Evolutionary conservation across 1,139 yeast genomes (phyloP).

Genomic region (Kluyveromyces sp.): DNA sequence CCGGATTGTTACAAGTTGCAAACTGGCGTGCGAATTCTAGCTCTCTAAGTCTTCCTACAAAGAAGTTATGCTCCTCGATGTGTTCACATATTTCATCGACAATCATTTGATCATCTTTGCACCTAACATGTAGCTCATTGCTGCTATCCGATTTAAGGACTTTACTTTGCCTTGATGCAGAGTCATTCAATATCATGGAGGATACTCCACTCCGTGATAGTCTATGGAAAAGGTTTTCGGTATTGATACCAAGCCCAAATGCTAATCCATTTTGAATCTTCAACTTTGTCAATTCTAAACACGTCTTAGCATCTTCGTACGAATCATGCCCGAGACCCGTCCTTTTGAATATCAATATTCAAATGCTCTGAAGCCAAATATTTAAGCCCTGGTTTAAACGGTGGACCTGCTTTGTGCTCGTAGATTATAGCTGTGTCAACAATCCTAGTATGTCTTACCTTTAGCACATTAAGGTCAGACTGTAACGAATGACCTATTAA

Average conservation of each 20-base stretch:
- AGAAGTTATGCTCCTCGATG: conserved; percentile 37
- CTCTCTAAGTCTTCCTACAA: conserved; percentile 52
- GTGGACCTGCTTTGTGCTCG: conserved; percentile 75
- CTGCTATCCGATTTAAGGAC: conserved; percentile 5
- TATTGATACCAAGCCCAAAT: conserved; percentile 50
- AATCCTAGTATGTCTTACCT: conserved; percentile 52
- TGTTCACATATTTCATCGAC: conserved; percentile 36
- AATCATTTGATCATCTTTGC: conserved; percentile 53
- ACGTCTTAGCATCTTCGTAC: conserved; percentile 74
- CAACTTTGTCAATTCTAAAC: conserved; percentile 65
- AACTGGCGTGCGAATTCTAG: conserved; percentile 40
- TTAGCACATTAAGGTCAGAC: conserved; percentile 55
- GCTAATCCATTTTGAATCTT: conserved; percentile 59
- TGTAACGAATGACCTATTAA: conserved; percentile 70
- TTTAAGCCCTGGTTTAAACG: conserved; percentile 67
- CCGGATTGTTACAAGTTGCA: conserved; percentile 14
- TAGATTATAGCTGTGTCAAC: conserved; percentile 61
- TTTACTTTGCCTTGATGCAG: conserved; percentile 15
- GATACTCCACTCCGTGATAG: conserved; percentile 30
- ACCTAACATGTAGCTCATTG: conserved; percentile 34
- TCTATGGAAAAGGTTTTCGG: conserved; percentile 35
- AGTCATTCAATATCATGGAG: conserved; percentile 35
- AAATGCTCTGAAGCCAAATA: conserved; percentile 56
- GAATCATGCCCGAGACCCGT: conserved; percentile 71
- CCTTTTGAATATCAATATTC: conserved; percentile 54